phyloP scores from a whole-genome alignment of 169 alveolate species.

The Plasmodium inui region DNA sequence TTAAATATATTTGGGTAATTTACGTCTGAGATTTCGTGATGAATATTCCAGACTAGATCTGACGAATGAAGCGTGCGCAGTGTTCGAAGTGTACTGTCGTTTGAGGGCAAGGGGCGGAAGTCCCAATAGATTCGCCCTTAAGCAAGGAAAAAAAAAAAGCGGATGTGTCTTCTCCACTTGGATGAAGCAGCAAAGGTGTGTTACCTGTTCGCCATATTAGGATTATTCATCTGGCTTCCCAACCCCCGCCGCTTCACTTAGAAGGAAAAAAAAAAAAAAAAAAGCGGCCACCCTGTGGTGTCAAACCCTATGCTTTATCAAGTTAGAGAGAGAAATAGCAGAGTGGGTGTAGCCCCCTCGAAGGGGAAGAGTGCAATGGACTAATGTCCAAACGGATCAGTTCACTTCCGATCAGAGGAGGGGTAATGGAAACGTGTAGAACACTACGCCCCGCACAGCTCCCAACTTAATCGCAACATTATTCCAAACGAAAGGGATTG shows the following conservation, averaged over 20 bases:
- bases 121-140: background rate
- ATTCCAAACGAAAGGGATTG: background rate
- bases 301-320: background rate
- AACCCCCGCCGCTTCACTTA: background rate
- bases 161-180: background rate
- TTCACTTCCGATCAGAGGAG: background rate
- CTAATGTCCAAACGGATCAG: background rate
- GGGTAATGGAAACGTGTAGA: background rate
- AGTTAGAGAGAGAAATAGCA: background rate
- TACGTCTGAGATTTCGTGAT: conserved; percentile 49
- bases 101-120: background rate
- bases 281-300: background rate
- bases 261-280: too few species aligned
- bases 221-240: background rate
- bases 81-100: background rate
- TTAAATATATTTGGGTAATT: conserved; percentile 35
- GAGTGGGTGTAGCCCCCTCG: background rate
- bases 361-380: background rate
- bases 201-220: background rate
- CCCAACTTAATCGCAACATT: background rate
- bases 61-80: conserved; percentile 14
- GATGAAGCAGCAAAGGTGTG: background rate
- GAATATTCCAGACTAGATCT: conserved; percentile 20
- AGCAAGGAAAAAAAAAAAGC: too few species aligned
- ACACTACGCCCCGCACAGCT: background rate